Evolutionary conservation across 1,284 basidiomycete genomes (phyloP).

Genomic region (Papiliotrema laurentii): DNA sequence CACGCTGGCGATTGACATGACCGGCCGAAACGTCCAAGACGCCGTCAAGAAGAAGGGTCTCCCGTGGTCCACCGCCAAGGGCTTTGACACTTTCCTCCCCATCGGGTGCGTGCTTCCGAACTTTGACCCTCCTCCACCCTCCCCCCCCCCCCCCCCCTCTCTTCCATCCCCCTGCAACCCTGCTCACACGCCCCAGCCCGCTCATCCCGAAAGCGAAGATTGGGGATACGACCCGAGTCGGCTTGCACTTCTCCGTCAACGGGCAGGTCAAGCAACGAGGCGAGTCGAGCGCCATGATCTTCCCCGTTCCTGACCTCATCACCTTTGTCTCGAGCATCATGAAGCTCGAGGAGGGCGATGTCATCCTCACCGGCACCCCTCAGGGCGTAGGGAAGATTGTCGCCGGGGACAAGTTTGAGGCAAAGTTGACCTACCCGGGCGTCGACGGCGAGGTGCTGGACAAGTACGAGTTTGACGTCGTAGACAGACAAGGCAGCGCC

Average conservation of each 20-base stretch:
- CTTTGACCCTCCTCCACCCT: neutral
- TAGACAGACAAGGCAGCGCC: conserved; percentile 62
- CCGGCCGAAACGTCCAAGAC: conserved; percentile 91
- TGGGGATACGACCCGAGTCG: conserved; percentile 68
- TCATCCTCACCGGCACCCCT: conserved; percentile 81
- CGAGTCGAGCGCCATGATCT: conserved; percentile 85
- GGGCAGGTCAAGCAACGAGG: conserved; percentile 78
- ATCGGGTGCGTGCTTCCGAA: conserved; percentile 50
- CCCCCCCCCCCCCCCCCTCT: neutral
- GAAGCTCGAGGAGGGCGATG: conserved; percentile 90
- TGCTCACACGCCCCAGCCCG: conserved; percentile 50
- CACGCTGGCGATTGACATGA: conserved; percentile 90
- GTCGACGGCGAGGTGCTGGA: conserved; percentile 57
- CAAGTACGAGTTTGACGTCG: conserved; percentile 62
- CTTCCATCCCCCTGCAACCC: neutral
- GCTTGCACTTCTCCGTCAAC: conserved; percentile 62
- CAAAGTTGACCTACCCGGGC: conserved; percentile 59
- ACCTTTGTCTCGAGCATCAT: conserved; percentile 92
- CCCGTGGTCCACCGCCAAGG: conserved; percentile 90
- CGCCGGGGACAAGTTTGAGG: conserved; percentile 74
- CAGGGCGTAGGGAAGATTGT: conserved; percentile 77
- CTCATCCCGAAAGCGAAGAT: conserved; percentile 76
- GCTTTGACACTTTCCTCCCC: conserved; percentile 84
- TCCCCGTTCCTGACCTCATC: conserved; percentile 83
- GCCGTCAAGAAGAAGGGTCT: conserved; percentile 86